These are phyloP conservation scores for Camellia japonica DNA, from an alignment of 148 eudicot genomes.

Conservation along the genomic window DNA sequence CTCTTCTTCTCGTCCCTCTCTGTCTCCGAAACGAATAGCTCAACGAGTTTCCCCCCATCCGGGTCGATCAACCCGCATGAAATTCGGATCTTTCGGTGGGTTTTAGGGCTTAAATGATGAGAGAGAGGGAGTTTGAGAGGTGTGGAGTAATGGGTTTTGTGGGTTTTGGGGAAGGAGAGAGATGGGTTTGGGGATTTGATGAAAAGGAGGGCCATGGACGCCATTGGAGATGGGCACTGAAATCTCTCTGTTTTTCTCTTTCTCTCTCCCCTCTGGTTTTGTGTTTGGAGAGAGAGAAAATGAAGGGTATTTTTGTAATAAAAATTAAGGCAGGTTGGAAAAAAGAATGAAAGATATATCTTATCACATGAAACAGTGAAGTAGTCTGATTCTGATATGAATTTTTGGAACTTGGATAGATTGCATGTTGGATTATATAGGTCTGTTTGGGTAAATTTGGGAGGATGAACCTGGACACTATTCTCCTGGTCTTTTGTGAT, in stretches of 20 bases:
- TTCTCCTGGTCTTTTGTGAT: not conserved
- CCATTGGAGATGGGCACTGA: constrained; percentile 35
- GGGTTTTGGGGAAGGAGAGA: constrained; percentile 21
- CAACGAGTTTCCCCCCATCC: constrained; percentile 73
- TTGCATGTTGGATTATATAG: not conserved
- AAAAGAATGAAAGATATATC: too few species aligned
- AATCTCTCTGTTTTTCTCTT: not conserved
- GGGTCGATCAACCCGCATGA: constrained; percentile 60
- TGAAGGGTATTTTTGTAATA: constrained; percentile 1
- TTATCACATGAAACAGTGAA: too few species aligned
- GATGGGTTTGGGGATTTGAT: constrained; percentile 31
- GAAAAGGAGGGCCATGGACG: constrained; percentile 48
- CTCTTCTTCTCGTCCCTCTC: constrained; percentile 28
- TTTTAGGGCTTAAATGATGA: constrained; percentile 11
- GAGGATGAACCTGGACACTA: constrained; percentile 33
- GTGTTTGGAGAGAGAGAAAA: not conserved
- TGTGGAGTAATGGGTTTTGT: constrained; percentile 22
- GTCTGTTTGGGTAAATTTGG: not conserved
- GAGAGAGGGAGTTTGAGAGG: constrained; percentile 6
- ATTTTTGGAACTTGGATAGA: not conserved
- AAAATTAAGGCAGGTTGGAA: too few species aligned
- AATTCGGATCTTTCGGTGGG: constrained; percentile 21
- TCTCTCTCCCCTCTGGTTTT: not conserved
- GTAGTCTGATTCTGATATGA: too few species aligned
- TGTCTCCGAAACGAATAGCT: constrained; percentile 41